Percentiles rank a stretch among this genome's conserved stretches.
Conservation (phyloP, 768 basidiomycete genomes). For the Gyrodon lividus region DNA sequence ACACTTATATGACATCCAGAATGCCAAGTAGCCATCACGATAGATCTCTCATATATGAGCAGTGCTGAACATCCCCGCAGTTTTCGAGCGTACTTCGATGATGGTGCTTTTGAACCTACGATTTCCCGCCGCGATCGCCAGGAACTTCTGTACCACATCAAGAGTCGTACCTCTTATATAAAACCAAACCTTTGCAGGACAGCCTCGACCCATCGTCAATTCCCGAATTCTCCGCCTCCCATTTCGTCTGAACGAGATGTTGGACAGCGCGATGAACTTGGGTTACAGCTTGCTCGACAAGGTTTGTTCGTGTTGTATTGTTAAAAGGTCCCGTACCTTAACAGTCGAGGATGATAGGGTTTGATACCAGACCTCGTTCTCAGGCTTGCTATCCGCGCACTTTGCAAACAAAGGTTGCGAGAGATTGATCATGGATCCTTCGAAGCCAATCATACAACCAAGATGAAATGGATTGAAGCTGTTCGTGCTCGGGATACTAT, state of each 20-base stretch:
- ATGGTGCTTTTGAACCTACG: neutral
- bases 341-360: slow-evolving; percentile 38
- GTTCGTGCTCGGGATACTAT: slow-evolving; percentile 51
- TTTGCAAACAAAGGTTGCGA: slow-evolving; percentile 52
- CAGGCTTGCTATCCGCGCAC: slow-evolving; percentile 44
- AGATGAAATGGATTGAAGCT: slow-evolving; percentile 64
- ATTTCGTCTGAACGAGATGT: neutral
- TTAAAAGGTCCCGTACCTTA: neutral
- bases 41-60: too few species aligned
- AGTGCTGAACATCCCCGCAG: too few species aligned
- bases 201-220: neutral
- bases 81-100: neutral
- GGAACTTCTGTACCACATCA: neutral
- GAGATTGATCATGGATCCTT: slow-evolving; percentile 62
- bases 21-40: too few species aligned
- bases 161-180: neutral
- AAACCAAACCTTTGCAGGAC: neutral
- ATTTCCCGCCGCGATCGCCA: neutral
- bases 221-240: neutral
- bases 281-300: slow-evolving; percentile 40
- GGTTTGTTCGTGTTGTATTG: slow-evolving; percentile 8
- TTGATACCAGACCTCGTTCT: slow-evolving; percentile 60
- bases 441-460: slow-evolving; percentile 59
- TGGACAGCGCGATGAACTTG: slow-evolving; percentile 9
- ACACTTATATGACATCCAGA: too few species aligned